These are phyloP conservation scores for Radiomyces spectabilis DNA, from an alignment of 192 early-diverging fungal species.

Conservation along the genomic window DNA sequence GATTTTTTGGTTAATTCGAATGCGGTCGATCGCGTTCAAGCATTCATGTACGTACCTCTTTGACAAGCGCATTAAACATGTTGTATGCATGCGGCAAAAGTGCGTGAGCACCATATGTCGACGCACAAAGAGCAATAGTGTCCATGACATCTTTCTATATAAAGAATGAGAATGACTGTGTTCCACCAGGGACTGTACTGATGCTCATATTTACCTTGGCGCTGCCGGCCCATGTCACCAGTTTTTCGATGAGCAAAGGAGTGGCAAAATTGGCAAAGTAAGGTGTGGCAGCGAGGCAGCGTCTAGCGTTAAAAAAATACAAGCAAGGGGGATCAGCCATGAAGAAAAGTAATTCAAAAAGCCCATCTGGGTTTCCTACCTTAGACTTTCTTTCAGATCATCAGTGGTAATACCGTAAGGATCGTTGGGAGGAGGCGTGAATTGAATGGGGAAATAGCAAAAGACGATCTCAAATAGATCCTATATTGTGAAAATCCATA, in stretches of 20 bases:
- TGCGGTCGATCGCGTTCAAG: too few relatives aligned
- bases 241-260: conserved; percentile 86
- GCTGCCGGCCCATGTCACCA: conserved; percentile 65
- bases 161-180: too few relatives aligned
- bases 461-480: conserved; percentile 95
- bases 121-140: conserved; percentile 69
- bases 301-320: conserved; percentile 25
- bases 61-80: conserved; percentile 64
- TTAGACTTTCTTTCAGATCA: conserved; percentile 75
- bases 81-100: conserved; percentile 64
- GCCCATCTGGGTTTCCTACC: too few relatives aligned
- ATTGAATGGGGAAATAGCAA: conserved; percentile 99
- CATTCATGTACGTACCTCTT: conserved; percentile 29
- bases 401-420: conserved; percentile 91
- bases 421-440: conserved; percentile 93
- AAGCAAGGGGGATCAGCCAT: too few relatives aligned
- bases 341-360: too few relatives aligned
- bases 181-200: too few relatives aligned
- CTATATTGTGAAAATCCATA: conserved; percentile 26
- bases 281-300: conserved; percentile 77
- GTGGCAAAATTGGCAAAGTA: conserved; percentile 77
- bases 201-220: conserved; percentile 78
- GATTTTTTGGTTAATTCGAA: too few relatives aligned
- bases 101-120: conserved; percentile 63
- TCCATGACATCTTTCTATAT: conserved; percentile 82